These are phyloP conservation scores for Ilyonectria destructans DNA, from an alignment of 2,329 filamentous ascomycete genomes.

Conservation along the genomic window DNA sequence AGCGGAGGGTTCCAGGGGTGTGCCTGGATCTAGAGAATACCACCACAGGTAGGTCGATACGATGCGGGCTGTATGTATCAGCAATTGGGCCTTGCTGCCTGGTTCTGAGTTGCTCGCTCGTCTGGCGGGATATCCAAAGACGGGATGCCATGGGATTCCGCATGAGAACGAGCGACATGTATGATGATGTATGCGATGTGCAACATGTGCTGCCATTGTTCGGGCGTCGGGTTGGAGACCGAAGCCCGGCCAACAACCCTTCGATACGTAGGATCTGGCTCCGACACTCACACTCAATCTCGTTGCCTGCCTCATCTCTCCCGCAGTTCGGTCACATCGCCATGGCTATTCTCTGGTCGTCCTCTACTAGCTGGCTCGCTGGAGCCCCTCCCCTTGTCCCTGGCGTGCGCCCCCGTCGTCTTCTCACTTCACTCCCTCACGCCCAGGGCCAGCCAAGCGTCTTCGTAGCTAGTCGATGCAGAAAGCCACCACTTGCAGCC, in stretches of 20 bases:
- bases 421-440: neutral
- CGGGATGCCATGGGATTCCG: slow-evolving; percentile 21
- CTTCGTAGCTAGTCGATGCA: slow-evolving; percentile 3
- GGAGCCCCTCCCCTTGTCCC: neutral
- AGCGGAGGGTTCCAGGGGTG: neutral
- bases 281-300: neutral
- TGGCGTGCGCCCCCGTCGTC: neutral
- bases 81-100: no score
- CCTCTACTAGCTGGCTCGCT: neutral
- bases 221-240: neutral
- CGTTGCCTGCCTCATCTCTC: slow-evolving; percentile 4
- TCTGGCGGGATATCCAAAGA: slow-evolving; percentile 11
- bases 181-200: neutral
- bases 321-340: neutral
- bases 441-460: neutral
- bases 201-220: neutral
- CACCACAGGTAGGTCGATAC: no score
- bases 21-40: no score
- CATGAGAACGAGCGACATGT: neutral
- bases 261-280: neutral
- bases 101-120: neutral
- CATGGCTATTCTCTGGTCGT: neutral
- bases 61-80: no score
- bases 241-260: neutral
- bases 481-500: slow-evolving; percentile 16